Conservation (phyloP, 371 early-diverging fungal genomes). For the Mortierella polycephala region DNA sequence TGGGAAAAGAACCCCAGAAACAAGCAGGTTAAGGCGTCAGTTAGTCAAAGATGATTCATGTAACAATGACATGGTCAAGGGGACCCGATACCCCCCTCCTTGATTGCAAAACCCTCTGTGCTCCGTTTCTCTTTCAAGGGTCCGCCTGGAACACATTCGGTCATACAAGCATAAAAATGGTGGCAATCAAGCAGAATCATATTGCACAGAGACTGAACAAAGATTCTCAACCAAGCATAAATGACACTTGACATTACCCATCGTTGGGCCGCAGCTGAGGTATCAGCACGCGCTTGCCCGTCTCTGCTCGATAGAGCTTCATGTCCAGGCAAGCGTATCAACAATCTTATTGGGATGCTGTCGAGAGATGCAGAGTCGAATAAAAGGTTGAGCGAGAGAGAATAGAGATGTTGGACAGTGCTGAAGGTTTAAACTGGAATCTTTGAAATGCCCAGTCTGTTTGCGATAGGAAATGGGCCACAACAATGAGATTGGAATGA, state of each 20-base stretch:
- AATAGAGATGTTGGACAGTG: neutral
- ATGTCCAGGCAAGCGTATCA: slow-evolving; percentile 57
- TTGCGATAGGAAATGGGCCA: too few species aligned
- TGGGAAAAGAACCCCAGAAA: neutral
- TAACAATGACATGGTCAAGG: too few species aligned
- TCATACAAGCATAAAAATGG: slow-evolving; percentile 2
- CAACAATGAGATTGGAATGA: too few species aligned
- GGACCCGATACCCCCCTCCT: too few species aligned
- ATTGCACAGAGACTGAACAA: neutral
- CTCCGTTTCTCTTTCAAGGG: neutral
- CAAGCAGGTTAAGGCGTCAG: neutral
- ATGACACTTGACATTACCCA: slow-evolving; percentile 21
- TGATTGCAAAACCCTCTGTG: neutral
- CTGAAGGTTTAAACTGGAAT: too few species aligned
- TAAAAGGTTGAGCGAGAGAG: neutral
- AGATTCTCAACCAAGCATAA: neutral
- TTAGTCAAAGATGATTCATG: too few species aligned
- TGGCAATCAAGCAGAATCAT: neutral
- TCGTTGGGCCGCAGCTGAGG: slow-evolving; percentile 55
- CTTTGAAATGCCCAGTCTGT: too few species aligned
- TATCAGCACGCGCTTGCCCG: slow-evolving; percentile 63
- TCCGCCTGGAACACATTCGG: neutral
- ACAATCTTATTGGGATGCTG: slow-evolving; percentile 1
- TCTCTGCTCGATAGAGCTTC: slow-evolving; percentile 74
- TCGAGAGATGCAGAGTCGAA: neutral